Conservation (phyloP, 192 early-diverging fungal genomes). For the Entomortierella lignicola region DNA sequence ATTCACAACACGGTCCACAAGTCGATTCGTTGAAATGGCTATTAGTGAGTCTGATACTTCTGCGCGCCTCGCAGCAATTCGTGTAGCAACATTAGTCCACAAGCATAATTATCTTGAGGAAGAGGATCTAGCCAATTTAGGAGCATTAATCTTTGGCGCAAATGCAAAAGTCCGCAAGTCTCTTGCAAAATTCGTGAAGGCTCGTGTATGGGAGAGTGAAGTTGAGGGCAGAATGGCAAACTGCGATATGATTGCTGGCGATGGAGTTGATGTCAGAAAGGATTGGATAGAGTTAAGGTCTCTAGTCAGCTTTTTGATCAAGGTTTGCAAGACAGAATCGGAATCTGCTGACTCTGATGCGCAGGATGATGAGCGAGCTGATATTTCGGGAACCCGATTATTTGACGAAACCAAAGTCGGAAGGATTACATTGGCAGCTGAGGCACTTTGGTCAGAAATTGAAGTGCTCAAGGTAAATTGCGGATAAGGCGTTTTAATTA, state of each 20-base stretch:
- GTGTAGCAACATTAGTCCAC: conserved; percentile 55
- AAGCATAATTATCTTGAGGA: conserved; percentile 71
- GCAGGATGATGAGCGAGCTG: neutral
- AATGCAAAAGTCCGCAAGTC: conserved; percentile 74
- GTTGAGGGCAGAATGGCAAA: conserved; percentile 35
- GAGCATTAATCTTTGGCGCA: conserved; percentile 78
- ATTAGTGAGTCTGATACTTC: conserved; percentile 70
- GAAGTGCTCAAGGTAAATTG: conserved; percentile 37
- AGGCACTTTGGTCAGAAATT: conserved; percentile 56
- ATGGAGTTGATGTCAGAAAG: conserved; percentile 35
- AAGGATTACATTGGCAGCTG: conserved; percentile 51
- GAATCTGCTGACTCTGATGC: conserved; percentile 14
- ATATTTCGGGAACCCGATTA: conserved; percentile 7
- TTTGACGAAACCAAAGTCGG: conserved; percentile 55
- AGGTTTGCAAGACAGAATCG: conserved; percentile 32
- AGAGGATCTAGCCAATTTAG: conserved; percentile 68
- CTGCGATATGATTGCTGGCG: conserved; percentile 19
- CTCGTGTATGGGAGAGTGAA: conserved; percentile 55
- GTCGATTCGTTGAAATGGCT: conserved; percentile 83
- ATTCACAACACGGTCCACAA: conserved; percentile 77
- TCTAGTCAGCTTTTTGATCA: conserved; percentile 57
- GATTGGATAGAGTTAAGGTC: conserved; percentile 62
- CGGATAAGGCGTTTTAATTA: neutral
- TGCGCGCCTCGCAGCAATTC: conserved; percentile 63
- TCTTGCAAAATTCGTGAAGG: conserved; percentile 70